phyloP scores from a whole-genome alignment of 768 basidiomycete species.

The Leucogyrophana mollusca region DNA sequence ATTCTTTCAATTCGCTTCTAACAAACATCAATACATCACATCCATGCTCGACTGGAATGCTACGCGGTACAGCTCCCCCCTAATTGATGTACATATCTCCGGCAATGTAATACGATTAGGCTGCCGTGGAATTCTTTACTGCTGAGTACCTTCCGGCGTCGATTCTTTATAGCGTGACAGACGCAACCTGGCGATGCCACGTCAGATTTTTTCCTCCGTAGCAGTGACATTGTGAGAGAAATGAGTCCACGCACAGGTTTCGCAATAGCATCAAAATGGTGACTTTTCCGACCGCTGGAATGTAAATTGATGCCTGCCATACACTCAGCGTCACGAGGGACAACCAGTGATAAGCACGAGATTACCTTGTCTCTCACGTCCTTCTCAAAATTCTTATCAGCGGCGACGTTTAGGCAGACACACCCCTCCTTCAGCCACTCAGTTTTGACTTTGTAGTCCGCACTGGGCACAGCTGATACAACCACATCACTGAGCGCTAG shows the following conservation, averaged over 20 bases:
- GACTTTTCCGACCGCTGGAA: conserved; percentile 96
- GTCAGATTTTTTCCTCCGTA: conserved; percentile 4
- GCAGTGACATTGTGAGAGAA: conserved; percentile 3
- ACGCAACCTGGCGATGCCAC: conserved; percentile 19
- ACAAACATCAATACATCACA: no score
- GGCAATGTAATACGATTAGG: conserved; percentile 24
- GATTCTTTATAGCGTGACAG: conserved; percentile 25
- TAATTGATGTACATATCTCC: conserved; percentile 32
- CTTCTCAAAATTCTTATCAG: conserved; percentile 95
- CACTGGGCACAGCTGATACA: conserved; percentile 87
- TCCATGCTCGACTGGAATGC: no score
- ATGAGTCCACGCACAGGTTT: conserved; percentile 69
- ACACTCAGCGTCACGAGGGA: not conserved
- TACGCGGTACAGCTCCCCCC: conserved; percentile 4
- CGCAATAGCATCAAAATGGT: conserved; percentile 97
- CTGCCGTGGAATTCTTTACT: conserved; percentile 1
- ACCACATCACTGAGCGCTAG: conserved; percentile 89
- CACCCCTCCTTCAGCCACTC: conserved; percentile 91
- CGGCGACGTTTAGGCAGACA: conserved; percentile 88
- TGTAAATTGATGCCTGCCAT: conserved; percentile 83
- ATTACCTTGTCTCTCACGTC: conserved; percentile 89
- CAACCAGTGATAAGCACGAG: conserved; percentile 1
- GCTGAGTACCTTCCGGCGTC: no score
- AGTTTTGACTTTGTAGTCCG: conserved; percentile 86
- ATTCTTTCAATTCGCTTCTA: not conserved